Percentiles rank a stretch among this genome's conserved stretches.
Evolutionary conservation across 2,329 filamentous ascomycete genomes (phyloP).

Genomic region (Pestalotiopsis sp.): DNA sequence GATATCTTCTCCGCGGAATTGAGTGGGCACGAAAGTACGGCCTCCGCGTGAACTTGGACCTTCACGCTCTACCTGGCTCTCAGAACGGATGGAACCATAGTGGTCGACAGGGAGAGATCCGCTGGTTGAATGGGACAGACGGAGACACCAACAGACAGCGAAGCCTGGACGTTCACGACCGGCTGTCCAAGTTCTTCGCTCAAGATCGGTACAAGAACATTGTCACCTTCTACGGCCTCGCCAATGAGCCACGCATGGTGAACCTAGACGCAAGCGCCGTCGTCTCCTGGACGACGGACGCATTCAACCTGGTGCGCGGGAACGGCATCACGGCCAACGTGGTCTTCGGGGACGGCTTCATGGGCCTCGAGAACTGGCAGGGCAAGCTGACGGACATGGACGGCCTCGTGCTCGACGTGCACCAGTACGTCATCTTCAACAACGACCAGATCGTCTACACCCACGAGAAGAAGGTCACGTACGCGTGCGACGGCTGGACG

Average conservation of each 20-base stretch:
- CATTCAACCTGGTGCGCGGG: constrained; percentile 70
- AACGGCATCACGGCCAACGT: constrained; percentile 77
- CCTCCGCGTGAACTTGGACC: constrained; percentile 87
- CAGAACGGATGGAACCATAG: constrained; percentile 99
- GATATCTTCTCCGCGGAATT: constrained; percentile 89
- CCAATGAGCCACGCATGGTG: constrained; percentile 92
- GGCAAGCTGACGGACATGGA: constrained; percentile 74
- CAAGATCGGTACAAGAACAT: constrained; percentile 93
- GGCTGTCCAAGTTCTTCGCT: constrained; percentile 88
- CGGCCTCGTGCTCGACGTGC: constrained; percentile 87
- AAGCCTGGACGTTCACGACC: constrained; percentile 84
- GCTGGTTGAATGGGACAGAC: constrained; percentile 90
- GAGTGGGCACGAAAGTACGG: constrained; percentile 94
- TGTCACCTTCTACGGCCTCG: constrained; percentile 89
- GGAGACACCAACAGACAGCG: constrained; percentile 78
- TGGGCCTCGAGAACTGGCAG: constrained; percentile 90
- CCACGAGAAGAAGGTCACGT: constrained; percentile 82
- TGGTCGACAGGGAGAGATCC: constrained; percentile 77
- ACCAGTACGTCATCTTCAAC: constrained; percentile 99
- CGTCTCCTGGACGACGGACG: constrained; percentile 77
- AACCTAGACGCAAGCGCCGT: constrained; percentile 68
- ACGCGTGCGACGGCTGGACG: constrained; percentile 88
- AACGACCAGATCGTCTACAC: constrained; percentile 79
- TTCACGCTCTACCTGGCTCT: constrained; percentile 88
- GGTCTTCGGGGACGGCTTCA: constrained; percentile 93